Evolutionary conservation across 805 yeast species (phyloP), one percentile per base, ranked within the genome.

Genomic region (Wickerhamiella brachini): DNA sequence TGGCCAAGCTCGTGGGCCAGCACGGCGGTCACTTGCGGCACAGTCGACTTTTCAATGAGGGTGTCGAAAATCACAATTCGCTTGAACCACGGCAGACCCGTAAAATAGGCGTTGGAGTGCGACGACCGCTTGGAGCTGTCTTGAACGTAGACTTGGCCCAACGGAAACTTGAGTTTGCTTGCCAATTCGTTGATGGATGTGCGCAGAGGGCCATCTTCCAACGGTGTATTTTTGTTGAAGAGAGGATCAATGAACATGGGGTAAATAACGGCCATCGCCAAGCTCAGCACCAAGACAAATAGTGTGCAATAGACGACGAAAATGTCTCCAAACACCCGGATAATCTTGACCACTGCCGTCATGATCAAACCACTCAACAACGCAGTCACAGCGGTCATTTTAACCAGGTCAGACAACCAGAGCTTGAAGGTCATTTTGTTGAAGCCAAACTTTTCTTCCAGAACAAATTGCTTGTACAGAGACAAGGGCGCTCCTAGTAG

Each of bases 1-100:
- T 93, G 99, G 49, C 99, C 99, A 59, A 93, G 83, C 71, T 93
- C 99, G 64, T 93, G 99, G n/a, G 95, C 97, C 57, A 90, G 74
- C 1, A 93, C 95, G 49, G 97, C 97, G 49, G 88, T 86, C 42
- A 88, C 85, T 68, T 93, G 95, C 44, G 75, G 77, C 26, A 78
- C 76, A 29, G 88, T 69, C 34, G 88, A 81, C 53, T 85, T 83
- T 54, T 85, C 79, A 56, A 93, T 82, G 69, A 93, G 76, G 9
- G 97, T 93, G 61, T 93, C 99, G 64, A 74, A 93, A 44, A 93
- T 76, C 49, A 93, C 97, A 69, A 93, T 93, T 68, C 89, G 90
- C 69, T 93, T 93, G 52, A 87, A 81, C 90, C 97, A 90, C 42
- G 98, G 98, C 61, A 93, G 75, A 5, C 99, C 99, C 59, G 85